Conservation (phyloP, 345 rosid species). For the Euphorbia tirucalli region DNA sequence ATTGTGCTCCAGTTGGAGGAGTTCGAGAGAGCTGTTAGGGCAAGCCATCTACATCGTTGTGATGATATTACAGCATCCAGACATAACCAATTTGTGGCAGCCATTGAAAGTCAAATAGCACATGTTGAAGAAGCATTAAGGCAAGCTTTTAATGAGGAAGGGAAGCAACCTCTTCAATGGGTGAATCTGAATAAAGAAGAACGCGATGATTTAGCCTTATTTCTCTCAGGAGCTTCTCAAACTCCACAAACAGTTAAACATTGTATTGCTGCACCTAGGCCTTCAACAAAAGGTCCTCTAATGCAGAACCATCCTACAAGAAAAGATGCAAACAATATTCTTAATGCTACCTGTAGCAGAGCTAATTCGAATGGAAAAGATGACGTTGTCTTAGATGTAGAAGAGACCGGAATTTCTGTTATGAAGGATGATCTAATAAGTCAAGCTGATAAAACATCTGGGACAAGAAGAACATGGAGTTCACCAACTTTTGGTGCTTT, state of each 20-base stretch:
- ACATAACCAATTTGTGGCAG: conserved; percentile 69
- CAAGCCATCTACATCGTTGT: conserved; percentile 50
- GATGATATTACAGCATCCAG: conserved; percentile 54
- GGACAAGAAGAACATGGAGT: conserved; percentile 59
- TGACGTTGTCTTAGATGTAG: conserved; percentile 37
- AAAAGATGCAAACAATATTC: conserved; percentile 29
- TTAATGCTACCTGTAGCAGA: conserved; percentile 32
- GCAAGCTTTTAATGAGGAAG: conserved; percentile 51
- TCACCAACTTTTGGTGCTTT: conserved; percentile 63
- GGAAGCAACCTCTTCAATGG: conserved; percentile 67
- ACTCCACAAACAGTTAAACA: conserved; percentile 29
- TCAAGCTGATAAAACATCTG: conserved; percentile 37
- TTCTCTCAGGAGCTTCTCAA: conserved; percentile 62
- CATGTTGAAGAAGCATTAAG: conserved; percentile 56
- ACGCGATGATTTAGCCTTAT: conserved; percentile 74
- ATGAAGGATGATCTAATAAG: conserved; percentile 28
- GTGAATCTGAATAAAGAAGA: conserved; percentile 75
- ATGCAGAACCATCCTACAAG: conserved; percentile 27
- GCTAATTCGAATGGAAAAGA: conserved; percentile 25
- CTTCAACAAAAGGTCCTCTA: conserved; percentile 26
- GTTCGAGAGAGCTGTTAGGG: conserved; percentile 72
- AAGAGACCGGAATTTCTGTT: conserved; percentile 37
- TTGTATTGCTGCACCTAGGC: conserved; percentile 29
- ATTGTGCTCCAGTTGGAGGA: conserved; percentile 64
- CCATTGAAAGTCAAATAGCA: conserved; percentile 62